phyloP scores from a whole-genome alignment of 2,329 filamentous ascomycete species.

The Byssochlamys sp. region DNA sequence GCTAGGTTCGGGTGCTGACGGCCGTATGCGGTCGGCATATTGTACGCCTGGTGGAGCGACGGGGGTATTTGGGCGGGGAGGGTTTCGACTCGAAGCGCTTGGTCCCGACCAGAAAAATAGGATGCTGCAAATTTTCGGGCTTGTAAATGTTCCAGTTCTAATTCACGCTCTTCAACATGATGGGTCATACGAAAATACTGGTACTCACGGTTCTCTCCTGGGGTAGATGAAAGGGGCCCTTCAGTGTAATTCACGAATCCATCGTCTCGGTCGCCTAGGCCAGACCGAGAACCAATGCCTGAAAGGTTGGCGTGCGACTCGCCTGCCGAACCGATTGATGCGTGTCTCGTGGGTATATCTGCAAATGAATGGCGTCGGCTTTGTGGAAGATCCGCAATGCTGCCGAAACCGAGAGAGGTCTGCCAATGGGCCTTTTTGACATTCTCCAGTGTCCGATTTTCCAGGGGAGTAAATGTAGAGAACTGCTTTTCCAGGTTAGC shows the following conservation, averaged over 20 bases:
- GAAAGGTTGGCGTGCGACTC: slow-evolving; percentile 18
- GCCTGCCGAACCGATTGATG: slow-evolving; percentile 32
- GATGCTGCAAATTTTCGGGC: slow-evolving; percentile 32
- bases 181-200: slow-evolving; percentile 24
- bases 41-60: slow-evolving; percentile 31
- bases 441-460: slow-evolving; percentile 37
- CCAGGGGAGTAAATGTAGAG: slow-evolving; percentile 25
- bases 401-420: slow-evolving; percentile 40
- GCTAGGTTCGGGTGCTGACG: slow-evolving; percentile 28
- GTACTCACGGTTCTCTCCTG: slow-evolving; percentile 37
- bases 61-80: slow-evolving; percentile 21
- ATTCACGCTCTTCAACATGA: slow-evolving; percentile 19
- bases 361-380: slow-evolving; percentile 45
- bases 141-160: slow-evolving; percentile 31
- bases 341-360: slow-evolving; percentile 40
- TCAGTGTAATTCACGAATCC: slow-evolving; percentile 28
- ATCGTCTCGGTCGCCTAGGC: slow-evolving; percentile 28
- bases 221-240: slow-evolving; percentile 24
- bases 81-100: slow-evolving; percentile 25
- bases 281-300: slow-evolving; percentile 11
- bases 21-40: slow-evolving; percentile 28
- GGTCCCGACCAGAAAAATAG: slow-evolving; percentile 34
- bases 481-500: slow-evolving; percentile 34
- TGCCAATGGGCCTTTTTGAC: slow-evolving; percentile 42
- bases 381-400: slow-evolving; percentile 37